phyloP scores from a whole-genome alignment of 108 stramenopile genomes.

The Aurantiochytrium sp. region DNA sequence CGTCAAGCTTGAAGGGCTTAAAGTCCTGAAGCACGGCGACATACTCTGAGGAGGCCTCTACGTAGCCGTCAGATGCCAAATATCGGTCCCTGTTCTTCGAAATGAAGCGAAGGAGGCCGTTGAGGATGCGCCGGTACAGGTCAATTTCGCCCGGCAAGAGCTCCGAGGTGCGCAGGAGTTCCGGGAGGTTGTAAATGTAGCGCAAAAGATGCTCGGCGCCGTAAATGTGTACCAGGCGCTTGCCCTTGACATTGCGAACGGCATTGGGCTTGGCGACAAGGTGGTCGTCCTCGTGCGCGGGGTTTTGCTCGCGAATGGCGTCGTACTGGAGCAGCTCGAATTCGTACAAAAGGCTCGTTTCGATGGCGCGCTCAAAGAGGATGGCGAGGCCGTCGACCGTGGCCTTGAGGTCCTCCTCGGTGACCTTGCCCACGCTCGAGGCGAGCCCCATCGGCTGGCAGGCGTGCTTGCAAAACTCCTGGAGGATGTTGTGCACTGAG shows the following conservation, averaged over 20 bases:
- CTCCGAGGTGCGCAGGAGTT: not conserved
- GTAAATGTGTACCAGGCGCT: not conserved
- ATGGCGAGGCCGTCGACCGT: not conserved
- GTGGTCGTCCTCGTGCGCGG: not conserved
- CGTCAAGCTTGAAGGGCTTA: not conserved
- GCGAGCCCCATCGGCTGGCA: not conserved
- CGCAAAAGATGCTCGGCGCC: not conserved
- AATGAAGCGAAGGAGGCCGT: not conserved
- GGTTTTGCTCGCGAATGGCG: not conserved
- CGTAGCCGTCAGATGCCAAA: not conserved
- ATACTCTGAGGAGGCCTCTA: not conserved
- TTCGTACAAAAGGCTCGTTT: not conserved
- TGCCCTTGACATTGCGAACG: not conserved
- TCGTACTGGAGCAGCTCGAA: constrained; percentile 11
- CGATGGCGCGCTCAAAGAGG: constrained; percentile 14
- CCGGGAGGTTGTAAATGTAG: not conserved
- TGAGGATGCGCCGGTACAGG: not conserved
- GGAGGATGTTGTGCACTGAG: not conserved
- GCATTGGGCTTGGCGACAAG: not conserved
- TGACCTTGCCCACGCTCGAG: not conserved
- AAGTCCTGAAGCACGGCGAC: not conserved
- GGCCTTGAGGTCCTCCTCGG: not conserved
- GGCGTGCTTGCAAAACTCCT: not conserved
- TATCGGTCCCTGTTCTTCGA: constrained; percentile 9
- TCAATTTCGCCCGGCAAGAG: not conserved